A percentile compares a stretch with the other conserved stretches of the same genome.
phyloP scores from a whole-genome alignment of 2,329 filamentous ascomycete species.

The Stemphylium lycopersici region DNA sequence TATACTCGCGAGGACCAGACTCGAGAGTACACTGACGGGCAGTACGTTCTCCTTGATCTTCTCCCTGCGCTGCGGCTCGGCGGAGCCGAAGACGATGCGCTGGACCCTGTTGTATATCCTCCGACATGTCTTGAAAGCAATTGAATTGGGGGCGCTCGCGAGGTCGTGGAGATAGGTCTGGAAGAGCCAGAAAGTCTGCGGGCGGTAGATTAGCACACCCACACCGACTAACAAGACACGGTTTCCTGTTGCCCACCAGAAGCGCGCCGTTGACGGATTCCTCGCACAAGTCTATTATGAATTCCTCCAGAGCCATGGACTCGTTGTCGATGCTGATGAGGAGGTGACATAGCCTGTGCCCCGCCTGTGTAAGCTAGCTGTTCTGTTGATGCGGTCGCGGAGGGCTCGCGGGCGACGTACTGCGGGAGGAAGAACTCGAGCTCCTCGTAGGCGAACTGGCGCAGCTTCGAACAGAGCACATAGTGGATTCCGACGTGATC shows the following conservation, averaged over 20 bases:
- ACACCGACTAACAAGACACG: constrained; percentile 28
- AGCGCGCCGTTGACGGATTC: constrained; percentile 85
- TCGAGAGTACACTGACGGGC: constrained; percentile 80
- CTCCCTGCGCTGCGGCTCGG: constrained; percentile 71
- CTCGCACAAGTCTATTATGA: constrained; percentile 83
- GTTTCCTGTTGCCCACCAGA: constrained; percentile 62
- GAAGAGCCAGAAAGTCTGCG: constrained; percentile 86
- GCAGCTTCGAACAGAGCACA: constrained; percentile 85
- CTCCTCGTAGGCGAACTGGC: constrained; percentile 87
- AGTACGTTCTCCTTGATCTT: constrained; percentile 82
- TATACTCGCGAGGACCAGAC: constrained; percentile 77
- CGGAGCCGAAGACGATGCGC: constrained; percentile 81
- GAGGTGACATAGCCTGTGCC: constrained; percentile 72
- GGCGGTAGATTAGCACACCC: constrained; percentile 27
- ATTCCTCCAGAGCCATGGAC: constrained; percentile 89
- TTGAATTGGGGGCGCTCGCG: constrained; percentile 73
- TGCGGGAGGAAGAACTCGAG: constrained; percentile 89
- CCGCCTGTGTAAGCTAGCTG: constrained; percentile 50
- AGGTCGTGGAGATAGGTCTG: constrained; percentile 87
- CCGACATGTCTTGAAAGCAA: constrained; percentile 80
- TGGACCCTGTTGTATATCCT: constrained; percentile 88
- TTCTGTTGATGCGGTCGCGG: constrained; percentile 23
- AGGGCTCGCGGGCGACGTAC: constrained; percentile 32
- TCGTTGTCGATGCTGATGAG: constrained; percentile 89
- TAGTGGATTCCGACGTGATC: constrained; percentile 91